Conservation (phyloP, 768 basidiomycete species). For the Boletus vermiculosoides region DNA sequence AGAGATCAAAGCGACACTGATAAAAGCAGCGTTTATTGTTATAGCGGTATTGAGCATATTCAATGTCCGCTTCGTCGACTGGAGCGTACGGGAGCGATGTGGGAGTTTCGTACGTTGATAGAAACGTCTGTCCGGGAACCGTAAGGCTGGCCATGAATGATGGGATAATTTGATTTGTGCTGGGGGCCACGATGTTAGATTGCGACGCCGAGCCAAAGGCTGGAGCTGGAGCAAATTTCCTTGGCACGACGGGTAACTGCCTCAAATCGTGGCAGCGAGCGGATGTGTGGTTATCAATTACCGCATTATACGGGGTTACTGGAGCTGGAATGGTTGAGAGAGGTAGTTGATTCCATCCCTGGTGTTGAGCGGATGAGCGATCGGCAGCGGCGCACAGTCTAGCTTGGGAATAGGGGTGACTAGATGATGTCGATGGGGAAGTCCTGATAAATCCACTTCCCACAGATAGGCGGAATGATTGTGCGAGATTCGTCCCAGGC, state of each 20-base stretch:
- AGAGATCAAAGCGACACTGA: constrained; percentile 26
- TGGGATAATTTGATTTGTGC: constrained; percentile 2
- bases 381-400: constrained; percentile 13
- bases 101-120: background rate
- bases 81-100: background rate
- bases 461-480: constrained; percentile 2
- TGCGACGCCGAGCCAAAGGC: constrained; percentile 1
- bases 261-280: background rate
- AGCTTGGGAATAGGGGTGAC: constrained; percentile 17
- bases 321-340: background rate
- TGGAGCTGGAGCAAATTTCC: background rate
- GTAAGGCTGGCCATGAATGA: background rate
- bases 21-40: constrained; percentile 19
- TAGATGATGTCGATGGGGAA: constrained; percentile 1
- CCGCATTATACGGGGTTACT: background rate
- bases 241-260: constrained; percentile 1
- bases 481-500: constrained; percentile 1
- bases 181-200: background rate
- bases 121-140: background rate
- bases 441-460: constrained; percentile 6
- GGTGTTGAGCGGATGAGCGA: constrained; percentile 10
- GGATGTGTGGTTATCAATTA: background rate
- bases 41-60: constrained; percentile 22
- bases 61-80: constrained; percentile 23
- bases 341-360: constrained; percentile 1